Conservation (phyloP, 768 basidiomycete species). For the Leccinum uliginosum region DNA sequence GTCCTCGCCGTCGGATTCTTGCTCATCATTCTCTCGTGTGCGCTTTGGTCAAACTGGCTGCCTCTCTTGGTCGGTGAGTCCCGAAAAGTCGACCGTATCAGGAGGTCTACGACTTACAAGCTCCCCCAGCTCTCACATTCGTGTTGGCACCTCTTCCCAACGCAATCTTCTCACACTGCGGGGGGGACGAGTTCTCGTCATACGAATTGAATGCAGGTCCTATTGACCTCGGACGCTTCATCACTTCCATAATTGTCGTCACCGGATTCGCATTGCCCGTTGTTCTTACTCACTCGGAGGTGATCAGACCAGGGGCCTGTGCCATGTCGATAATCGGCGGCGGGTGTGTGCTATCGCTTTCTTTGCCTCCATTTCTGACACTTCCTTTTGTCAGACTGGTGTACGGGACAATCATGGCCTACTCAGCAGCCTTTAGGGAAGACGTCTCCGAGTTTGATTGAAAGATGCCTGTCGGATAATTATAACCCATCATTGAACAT, state of each 20-base stretch:
- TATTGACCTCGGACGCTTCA: slow-evolving; percentile 90
- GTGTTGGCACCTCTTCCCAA: slow-evolving; percentile 96
- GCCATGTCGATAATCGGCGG: slow-evolving; percentile 95
- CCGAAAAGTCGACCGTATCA: not conserved
- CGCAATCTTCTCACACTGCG: slow-evolving; percentile 89
- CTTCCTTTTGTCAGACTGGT: slow-evolving; percentile 50
- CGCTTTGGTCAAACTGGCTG: slow-evolving; percentile 94
- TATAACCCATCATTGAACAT: slow-evolving; percentile 9
- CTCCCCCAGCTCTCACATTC: slow-evolving; percentile 75
- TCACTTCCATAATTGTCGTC: slow-evolving; percentile 86
- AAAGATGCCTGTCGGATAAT: not conserved
- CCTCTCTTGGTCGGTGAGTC: slow-evolving; percentile 90
- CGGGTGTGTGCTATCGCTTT: slow-evolving; percentile 41
- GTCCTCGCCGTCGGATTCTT: slow-evolving; percentile 97
- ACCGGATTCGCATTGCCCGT: slow-evolving; percentile 92
- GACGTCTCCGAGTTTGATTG: slow-evolving; percentile 80
- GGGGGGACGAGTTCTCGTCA: slow-evolving; percentile 80
- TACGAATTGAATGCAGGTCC: slow-evolving; percentile 69
- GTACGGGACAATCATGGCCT: slow-evolving; percentile 87
- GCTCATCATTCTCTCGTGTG: slow-evolving; percentile 95
- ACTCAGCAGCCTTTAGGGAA: slow-evolving; percentile 77
- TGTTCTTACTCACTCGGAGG: slow-evolving; percentile 85
- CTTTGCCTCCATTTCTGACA: not conserved
- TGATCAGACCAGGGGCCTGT: slow-evolving; percentile 81
- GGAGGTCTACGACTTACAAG: not conserved